Evolutionary conservation across 1,284 basidiomycete species (phyloP).

Genomic region (Vanrija sp.): DNA sequence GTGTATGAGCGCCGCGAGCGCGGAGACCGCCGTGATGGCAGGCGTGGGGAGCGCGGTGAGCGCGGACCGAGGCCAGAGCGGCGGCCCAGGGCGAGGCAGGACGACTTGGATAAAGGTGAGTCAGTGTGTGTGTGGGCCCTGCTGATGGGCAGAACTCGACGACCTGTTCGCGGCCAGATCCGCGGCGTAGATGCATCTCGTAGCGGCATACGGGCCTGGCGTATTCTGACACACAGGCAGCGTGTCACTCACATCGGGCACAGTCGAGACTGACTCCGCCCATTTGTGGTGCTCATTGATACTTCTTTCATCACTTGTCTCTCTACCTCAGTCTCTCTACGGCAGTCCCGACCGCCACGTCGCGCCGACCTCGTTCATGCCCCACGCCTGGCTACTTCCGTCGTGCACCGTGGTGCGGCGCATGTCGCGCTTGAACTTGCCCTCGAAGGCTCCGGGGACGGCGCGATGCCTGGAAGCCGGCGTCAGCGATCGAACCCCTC

Average conservation of each 20-base stretch:
- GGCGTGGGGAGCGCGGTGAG: neutral
- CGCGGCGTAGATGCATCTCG: neutral
- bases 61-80: constrained; percentile 11
- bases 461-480: constrained; percentile 16
- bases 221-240: too few species aligned
- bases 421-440: constrained; percentile 26
- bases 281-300: too few species aligned
- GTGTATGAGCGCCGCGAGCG: constrained; percentile 7
- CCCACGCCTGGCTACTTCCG: constrained; percentile 19
- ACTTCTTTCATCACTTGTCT: too few species aligned
- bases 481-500: neutral
- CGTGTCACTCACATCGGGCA: too few species aligned
- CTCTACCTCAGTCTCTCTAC: neutral
- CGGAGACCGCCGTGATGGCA: neutral
- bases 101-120: constrained; percentile 43
- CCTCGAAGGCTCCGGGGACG: constrained; percentile 16
- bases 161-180: constrained; percentile 14
- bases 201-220: too few species aligned
- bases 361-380: constrained; percentile 20
- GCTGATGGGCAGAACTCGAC: constrained; percentile 20
- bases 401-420: constrained; percentile 26
- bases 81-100: constrained; percentile 18
- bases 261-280: too few species aligned
- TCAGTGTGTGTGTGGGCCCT: neutral
- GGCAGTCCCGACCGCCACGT: constrained; percentile 20